Evolutionary conservation across 2,329 filamentous ascomycete species (phyloP).

Genomic region (Apiospora pterosperma): DNA sequence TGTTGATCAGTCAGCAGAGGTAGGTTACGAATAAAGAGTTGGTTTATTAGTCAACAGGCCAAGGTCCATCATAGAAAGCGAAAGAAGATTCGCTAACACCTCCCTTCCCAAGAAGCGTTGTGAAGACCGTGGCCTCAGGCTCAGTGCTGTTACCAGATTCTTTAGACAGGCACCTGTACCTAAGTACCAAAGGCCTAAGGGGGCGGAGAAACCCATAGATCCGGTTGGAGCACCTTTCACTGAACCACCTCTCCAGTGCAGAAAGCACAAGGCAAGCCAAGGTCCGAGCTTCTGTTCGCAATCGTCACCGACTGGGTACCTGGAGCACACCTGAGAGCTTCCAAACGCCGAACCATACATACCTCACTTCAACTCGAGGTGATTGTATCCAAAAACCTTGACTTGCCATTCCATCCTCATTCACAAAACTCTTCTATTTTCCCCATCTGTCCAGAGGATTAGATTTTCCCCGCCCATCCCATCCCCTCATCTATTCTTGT

Average conservation of each 20-base stretch:
- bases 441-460: neutral
- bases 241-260: neutral
- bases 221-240: neutral
- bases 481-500: neutral
- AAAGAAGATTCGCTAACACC: neutral
- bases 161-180: neutral
- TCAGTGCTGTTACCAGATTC: neutral
- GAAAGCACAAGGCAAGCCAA: neutral
- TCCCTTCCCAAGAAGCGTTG: neutral
- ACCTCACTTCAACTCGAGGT: neutral
- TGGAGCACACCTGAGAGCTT: slow-evolving; percentile 1
- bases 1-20: neutral
- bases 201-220: neutral
- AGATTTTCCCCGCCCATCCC: neutral
- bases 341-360: neutral
- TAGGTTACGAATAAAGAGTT: too few species aligned
- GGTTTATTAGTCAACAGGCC: neutral
- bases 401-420: neutral
- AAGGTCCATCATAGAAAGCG: neutral
- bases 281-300: slow-evolving; percentile 4
- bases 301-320: slow-evolving; percentile 7
- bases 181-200: too few species aligned
- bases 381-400: neutral
- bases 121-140: slow-evolving; percentile 1
- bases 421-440: neutral